Evolutionary conservation across 192 early-diverging fungal genomes (phyloP).

Genomic region (Coemansia sp.): DNA sequence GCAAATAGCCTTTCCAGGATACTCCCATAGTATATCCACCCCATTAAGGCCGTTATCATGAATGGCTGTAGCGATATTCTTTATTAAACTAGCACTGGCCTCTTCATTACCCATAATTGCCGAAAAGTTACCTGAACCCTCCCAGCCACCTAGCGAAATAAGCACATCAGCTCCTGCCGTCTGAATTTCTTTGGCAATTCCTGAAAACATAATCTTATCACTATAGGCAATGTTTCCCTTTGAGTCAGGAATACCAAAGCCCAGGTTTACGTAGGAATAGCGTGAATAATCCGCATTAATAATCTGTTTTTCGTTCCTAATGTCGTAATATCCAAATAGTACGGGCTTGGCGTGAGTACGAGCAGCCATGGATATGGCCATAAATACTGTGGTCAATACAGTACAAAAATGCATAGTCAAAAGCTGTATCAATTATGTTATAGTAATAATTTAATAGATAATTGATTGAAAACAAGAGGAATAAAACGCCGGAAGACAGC

Average conservation of each 20-base stretch:
- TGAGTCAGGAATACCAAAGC: conserved; percentile 52
- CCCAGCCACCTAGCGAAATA: conserved; percentile 71
- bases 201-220: conserved; percentile 29
- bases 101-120: conserved; percentile 47
- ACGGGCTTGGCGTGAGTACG: not conserved
- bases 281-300: conserved; percentile 40
- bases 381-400: not conserved
- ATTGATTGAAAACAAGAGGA: not conserved
- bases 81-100: conserved; percentile 57
- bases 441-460: not conserved
- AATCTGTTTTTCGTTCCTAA: conserved; percentile 7
- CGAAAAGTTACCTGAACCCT: conserved; percentile 65
- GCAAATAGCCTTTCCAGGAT: conserved; percentile 54
- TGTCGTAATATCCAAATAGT: conserved; percentile 42
- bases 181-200: conserved; percentile 55
- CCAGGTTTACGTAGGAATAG: conserved; percentile 70
- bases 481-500: not conserved
- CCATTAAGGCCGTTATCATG: conserved; percentile 56
- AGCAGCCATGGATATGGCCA: not conserved
- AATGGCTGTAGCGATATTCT: conserved; percentile 59
- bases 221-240: conserved; percentile 41
- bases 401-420: not conserved
- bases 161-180: conserved; percentile 57
- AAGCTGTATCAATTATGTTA: not conserved
- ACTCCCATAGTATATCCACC: conserved; percentile 75